phyloP scores from a whole-genome alignment of 805 yeast species.

The Metahyphopichia silvanorum region DNA sequence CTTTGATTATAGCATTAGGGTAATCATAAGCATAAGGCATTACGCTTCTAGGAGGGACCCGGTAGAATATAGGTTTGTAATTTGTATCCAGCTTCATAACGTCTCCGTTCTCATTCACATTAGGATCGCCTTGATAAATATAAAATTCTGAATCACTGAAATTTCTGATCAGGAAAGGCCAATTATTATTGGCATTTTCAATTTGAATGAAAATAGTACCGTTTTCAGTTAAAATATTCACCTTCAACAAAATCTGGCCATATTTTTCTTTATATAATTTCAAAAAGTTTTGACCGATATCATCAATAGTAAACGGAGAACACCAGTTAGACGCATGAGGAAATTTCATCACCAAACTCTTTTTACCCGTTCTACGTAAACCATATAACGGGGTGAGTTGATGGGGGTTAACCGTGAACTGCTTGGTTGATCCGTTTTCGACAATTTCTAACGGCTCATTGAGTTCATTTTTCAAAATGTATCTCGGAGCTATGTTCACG shows the following conservation, averaged over 20 bases:
- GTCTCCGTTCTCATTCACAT: conserved; percentile 59
- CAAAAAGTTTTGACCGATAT: conserved; percentile 77
- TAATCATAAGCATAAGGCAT: conserved; percentile 99
- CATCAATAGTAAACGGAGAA: conserved; percentile 80
- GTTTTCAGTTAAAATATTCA: conserved; percentile 73
- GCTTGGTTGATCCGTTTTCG: conserved; percentile 63
- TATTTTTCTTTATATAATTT: conserved; percentile 62
- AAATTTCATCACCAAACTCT: conserved; percentile 61
- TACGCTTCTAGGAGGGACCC: conserved; percentile 82
- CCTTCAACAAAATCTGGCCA: conserved; percentile 67
- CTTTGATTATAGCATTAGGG: conserved; percentile 86
- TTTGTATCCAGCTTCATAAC: conserved; percentile 45
- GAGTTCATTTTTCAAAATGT: conserved; percentile 63
- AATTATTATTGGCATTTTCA: conserved; percentile 65
- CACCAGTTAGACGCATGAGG: conserved; percentile 70
- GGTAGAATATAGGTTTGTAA: conserved; percentile 77
- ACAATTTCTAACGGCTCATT: conserved; percentile 54
- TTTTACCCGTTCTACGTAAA: conserved; percentile 52
- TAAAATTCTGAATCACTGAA: conserved; percentile 84
- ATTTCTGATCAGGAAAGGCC: conserved; percentile 94
- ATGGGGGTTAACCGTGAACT: conserved; percentile 44
- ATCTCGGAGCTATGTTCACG: conserved; percentile 80
- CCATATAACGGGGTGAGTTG: conserved; percentile 59
- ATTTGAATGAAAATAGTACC: conserved; percentile 79
- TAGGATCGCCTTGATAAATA: conserved; percentile 84